Conservation (phyloP, 371 early-diverging fungal species). For the Mucor velutinosus region DNA sequence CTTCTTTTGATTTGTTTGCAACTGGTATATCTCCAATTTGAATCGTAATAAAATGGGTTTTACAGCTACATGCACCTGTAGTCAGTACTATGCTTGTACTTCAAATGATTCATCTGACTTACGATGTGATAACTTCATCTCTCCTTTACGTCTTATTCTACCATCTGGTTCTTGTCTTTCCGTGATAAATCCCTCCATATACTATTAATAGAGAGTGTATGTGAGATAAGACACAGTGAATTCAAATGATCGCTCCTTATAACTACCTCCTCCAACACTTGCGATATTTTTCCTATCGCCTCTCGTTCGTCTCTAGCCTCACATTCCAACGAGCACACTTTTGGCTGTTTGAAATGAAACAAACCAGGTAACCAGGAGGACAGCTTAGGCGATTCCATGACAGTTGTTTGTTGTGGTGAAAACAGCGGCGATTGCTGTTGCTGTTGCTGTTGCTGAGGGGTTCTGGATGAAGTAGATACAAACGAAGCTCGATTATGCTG, state of each 20-base stretch:
- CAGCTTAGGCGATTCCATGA: conserved; percentile 7
- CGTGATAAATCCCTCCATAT: conserved; percentile 41
- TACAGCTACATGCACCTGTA: neutral
- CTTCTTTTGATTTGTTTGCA: conserved; percentile 21
- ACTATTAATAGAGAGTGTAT: conserved; percentile 17
- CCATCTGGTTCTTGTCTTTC: conserved; percentile 45
- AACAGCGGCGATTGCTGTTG: neutral
- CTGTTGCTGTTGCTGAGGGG: neutral
- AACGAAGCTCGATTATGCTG: neutral
- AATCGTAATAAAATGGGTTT: conserved; percentile 38
- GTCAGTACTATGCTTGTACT: neutral
- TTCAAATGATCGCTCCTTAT: neutral
- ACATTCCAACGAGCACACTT: conserved; percentile 49
- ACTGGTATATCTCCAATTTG: conserved; percentile 38
- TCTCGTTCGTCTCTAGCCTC: conserved; percentile 46
- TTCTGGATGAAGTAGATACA: neutral
- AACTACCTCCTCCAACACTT: conserved; percentile 45
- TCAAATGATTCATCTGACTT: neutral
- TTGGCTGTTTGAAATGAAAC: conserved; percentile 26
- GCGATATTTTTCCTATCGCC: conserved; percentile 46
- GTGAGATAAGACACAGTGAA: neutral
- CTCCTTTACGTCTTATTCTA: conserved; percentile 43
- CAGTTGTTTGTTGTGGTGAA: neutral
- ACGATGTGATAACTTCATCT: conserved; percentile 39
- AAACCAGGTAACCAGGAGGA: conserved; percentile 23